Conservation (phyloP, 2,329 filamentous ascomycete species). For the Venturia pyrina region DNA sequence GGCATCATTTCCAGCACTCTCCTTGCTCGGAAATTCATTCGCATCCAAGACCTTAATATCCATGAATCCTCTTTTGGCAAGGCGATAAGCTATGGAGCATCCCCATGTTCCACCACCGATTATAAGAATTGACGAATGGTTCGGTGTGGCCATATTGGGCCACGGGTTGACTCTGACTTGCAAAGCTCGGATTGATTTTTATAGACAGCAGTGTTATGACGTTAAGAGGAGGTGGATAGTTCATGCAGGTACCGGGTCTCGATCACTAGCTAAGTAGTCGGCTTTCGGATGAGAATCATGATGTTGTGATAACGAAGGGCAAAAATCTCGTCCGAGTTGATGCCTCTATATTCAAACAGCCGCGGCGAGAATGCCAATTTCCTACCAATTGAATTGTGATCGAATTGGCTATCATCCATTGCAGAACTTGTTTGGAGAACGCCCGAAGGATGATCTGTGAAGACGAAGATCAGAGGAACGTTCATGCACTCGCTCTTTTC, state of each 20-base stretch:
- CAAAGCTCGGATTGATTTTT: not conserved
- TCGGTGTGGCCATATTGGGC: not conserved
- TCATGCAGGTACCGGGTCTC: not conserved
- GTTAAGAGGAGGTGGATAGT: not conserved
- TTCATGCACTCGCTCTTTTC: too few species aligned
- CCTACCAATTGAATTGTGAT: too few species aligned
- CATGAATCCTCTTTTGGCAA: conserved; percentile 39
- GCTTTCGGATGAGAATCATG: not conserved
- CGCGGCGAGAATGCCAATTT: too few species aligned
- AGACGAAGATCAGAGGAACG: too few species aligned
- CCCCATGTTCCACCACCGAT: conserved; percentile 44
- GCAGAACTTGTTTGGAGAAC: too few species aligned
- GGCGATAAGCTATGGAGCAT: conserved; percentile 41
- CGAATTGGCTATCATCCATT: too few species aligned
- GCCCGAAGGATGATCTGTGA: too few species aligned
- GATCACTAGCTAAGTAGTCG: not conserved
- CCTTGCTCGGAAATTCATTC: conserved; percentile 35
- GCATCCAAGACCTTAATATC: conserved; percentile 40
- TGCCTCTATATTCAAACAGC: too few species aligned
- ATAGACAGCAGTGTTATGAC: not conserved
- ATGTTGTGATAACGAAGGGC: not conserved
- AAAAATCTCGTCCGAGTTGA: not conserved
- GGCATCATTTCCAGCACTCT: conserved; percentile 41
- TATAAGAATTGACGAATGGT: conserved; percentile 25
- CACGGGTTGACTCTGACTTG: not conserved